These are phyloP conservation scores for Rhizophagus prolifer DNA, from an alignment of 192 early-diverging fungal species.

Conservation along the genomic window DNA sequence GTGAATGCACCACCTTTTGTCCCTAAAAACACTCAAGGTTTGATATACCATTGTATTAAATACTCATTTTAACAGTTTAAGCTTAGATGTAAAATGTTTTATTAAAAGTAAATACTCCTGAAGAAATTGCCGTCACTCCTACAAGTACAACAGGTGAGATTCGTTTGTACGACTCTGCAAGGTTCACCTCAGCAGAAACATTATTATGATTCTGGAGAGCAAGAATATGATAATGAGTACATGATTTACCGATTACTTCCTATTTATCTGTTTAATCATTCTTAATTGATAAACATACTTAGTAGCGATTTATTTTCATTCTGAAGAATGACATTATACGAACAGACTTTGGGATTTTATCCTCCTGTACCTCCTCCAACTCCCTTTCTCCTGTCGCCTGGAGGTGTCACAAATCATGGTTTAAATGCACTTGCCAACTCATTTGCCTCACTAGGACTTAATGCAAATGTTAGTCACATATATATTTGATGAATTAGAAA, in stretches of 20 bases:
- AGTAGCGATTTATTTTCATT: neutral
- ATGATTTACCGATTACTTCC: neutral
- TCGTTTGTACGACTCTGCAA: neutral
- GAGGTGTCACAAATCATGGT: neutral
- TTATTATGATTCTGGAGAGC: conserved; percentile 20
- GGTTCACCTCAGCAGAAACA: conserved; percentile 11
- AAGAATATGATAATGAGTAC: conserved; percentile 21
- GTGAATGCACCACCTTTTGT: conserved; percentile 60
- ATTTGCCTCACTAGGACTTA: conserved; percentile 31
- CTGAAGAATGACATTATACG: conserved; percentile 1
- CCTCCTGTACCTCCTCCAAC: conserved; percentile 7
- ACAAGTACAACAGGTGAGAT: conserved; percentile 8
- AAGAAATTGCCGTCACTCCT: conserved; percentile 9
- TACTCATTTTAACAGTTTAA: neutral
- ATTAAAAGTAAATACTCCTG: conserved; percentile 1
- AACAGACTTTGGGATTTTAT: conserved; percentile 1
- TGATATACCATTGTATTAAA: neutral
- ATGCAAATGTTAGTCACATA: neutral
- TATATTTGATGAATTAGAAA: neutral
- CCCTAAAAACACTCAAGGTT: conserved; percentile 46
- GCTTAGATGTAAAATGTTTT: neutral
- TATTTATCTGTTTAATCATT: neutral
- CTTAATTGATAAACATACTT: neutral
- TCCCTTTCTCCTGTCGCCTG: conserved; percentile 1
- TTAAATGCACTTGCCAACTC: conserved; percentile 26